phyloP scores from a whole-genome alignment of 208 protist species.

The Wallacemonas rigidus region DNA sequence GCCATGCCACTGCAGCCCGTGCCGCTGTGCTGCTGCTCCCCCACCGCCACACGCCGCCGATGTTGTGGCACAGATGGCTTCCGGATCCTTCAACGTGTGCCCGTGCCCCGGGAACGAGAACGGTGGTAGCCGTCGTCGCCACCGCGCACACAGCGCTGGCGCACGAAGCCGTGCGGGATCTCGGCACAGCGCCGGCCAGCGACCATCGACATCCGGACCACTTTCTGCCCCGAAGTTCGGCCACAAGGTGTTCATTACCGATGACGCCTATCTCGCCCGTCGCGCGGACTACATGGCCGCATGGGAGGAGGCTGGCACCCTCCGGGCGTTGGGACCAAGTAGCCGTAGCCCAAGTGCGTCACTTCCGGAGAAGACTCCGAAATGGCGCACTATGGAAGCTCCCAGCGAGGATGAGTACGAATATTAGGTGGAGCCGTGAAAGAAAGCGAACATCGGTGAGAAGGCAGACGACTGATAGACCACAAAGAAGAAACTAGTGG shows the following conservation, averaged over 20 bases:
- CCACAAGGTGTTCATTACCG: slow-evolving; percentile 82
- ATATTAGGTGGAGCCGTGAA: background rate
- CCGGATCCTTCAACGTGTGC: slow-evolving; percentile 28
- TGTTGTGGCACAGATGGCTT: slow-evolving; percentile 35
- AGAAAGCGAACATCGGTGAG: background rate
- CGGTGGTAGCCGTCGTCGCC: slow-evolving; percentile 14
- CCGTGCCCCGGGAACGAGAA: slow-evolving; percentile 30
- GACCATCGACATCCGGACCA: background rate
- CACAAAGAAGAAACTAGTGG: background rate
- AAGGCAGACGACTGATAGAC: too few species aligned
- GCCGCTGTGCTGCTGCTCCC: slow-evolving; percentile 19
- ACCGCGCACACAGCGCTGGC: slow-evolving; percentile 9
- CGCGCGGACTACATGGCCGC: slow-evolving; percentile 53
- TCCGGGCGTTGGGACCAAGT: slow-evolving; percentile 34
- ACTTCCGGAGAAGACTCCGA: slow-evolving; percentile 59
- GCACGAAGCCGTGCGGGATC: slow-evolving; percentile 2
- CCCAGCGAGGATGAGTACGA: slow-evolving; percentile 1
- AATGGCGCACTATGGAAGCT: slow-evolving; percentile 52
- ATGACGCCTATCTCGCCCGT: slow-evolving; percentile 62
- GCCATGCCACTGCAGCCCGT: slow-evolving; percentile 13
- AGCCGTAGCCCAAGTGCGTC: slow-evolving; percentile 62
- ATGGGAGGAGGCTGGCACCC: slow-evolving; percentile 60
- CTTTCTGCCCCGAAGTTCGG: slow-evolving; percentile 41
- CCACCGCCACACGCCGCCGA: slow-evolving; percentile 24
- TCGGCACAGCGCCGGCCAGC: background rate